Percentiles rank a stretch among this genome's conserved stretches.
phyloP scores from a whole-genome alignment of 2,329 filamentous ascomycete species.

The Aspergillus pseudoviridinutans region DNA sequence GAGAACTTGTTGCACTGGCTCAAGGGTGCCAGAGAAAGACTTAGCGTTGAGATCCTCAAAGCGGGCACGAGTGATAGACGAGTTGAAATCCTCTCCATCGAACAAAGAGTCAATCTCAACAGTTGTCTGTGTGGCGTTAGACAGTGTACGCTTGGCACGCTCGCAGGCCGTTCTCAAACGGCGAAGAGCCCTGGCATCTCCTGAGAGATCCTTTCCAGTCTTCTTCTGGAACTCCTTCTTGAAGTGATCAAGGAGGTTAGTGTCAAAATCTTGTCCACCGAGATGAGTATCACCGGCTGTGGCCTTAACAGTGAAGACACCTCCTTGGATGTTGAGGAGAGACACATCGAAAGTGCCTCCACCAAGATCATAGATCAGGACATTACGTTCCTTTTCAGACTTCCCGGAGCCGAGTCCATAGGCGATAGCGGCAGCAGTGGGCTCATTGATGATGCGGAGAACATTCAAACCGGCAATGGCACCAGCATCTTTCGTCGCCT shows the following conservation, averaged over 20 bases:
- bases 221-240: slow-evolving; percentile 89
- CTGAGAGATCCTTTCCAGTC: slow-evolving; percentile 73
- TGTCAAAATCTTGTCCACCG: slow-evolving; percentile 95
- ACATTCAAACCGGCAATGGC: slow-evolving; percentile 96
- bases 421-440: slow-evolving; percentile 94
- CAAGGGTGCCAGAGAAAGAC: slow-evolving; percentile 87
- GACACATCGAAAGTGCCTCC: slow-evolving; percentile 99
- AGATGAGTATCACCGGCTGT: slow-evolving; percentile 97
- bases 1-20: slow-evolving; percentile 93
- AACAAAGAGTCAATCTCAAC: slow-evolving; percentile 99
- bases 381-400: slow-evolving; percentile 96
- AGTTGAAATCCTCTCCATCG: slow-evolving; percentile 95
- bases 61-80: slow-evolving; percentile 95
- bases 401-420: slow-evolving; percentile 96
- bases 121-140: slow-evolving; percentile 93
- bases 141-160: slow-evolving; percentile 98
- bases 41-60: slow-evolving; percentile 98
- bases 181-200: slow-evolving; percentile 87
- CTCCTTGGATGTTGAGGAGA: slow-evolving; percentile 96
- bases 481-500: slow-evolving; percentile 98
- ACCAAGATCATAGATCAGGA: slow-evolving; percentile 99
- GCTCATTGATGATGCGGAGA: slow-evolving; percentile 99
- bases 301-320: slow-evolving; percentile 98
- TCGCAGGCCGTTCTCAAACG: slow-evolving; percentile 97
- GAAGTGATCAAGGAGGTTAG: slow-evolving; percentile 91